A percentile compares a stretch with the other conserved stretches of the same genome.
phyloP scores from a whole-genome alignment of 495 filamentous ascomycete species.

The Aspergillus diversus region DNA sequence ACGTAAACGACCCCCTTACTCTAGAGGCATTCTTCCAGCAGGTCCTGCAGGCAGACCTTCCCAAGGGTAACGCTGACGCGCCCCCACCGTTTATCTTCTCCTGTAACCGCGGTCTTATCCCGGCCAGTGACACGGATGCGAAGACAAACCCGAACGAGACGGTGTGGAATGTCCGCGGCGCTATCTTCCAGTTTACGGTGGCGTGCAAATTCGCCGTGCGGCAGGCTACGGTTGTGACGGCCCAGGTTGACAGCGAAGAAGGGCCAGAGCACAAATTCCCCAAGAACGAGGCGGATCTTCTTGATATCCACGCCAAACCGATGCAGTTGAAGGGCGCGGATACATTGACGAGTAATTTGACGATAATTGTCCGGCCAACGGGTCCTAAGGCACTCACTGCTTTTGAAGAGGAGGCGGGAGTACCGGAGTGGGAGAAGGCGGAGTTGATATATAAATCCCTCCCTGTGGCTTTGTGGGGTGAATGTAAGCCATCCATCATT shows the following conservation, averaged over 20 bases:
- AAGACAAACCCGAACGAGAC: background rate
- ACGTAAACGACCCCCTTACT: background rate
- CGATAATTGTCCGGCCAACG: background rate
- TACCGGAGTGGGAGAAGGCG: background rate
- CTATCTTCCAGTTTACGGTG: slow-evolving; percentile 27
- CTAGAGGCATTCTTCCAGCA: background rate
- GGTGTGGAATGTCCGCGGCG: slow-evolving; percentile 25
- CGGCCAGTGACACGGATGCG: background rate
- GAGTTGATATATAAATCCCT: slow-evolving; percentile 1
- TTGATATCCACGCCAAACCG: slow-evolving; percentile 9
- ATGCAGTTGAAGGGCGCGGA: slow-evolving; percentile 5
- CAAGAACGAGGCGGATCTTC: slow-evolving; percentile 10
- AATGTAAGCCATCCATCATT: background rate
- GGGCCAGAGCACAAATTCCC: slow-evolving; percentile 1
- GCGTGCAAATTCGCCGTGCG: slow-evolving; percentile 27
- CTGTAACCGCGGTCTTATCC: slow-evolving; percentile 6
- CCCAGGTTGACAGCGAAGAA: background rate
- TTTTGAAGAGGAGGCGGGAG: background rate
- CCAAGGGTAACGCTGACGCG: background rate
- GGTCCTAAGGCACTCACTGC: background rate
- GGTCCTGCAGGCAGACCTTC: slow-evolving; percentile 3
- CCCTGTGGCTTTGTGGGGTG: background rate
- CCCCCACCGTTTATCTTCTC: background rate
- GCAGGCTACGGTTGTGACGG: slow-evolving; percentile 13
- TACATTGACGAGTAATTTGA: background rate